Percentiles rank a stretch among this genome's conserved stretches.
phyloP scores from a whole-genome alignment of 1,284 basidiomycete species.

The Irpex rosettiformis region DNA sequence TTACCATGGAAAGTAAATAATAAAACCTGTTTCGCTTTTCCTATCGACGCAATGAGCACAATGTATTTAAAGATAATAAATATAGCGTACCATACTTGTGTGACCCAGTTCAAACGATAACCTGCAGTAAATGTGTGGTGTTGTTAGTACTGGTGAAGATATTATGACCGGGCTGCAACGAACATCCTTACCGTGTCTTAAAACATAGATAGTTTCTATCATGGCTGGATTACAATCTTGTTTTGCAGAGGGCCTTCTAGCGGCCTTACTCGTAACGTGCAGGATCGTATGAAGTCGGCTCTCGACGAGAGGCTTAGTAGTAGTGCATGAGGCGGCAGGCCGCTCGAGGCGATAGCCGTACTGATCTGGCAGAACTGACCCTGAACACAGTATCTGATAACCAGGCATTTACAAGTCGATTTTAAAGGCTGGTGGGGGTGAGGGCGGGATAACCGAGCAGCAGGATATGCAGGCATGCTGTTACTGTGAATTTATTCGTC shows the following conservation, averaged over 20 bases:
- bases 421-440: no score
- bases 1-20: background rate
- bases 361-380: background rate
- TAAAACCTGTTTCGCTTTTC: conserved; percentile 58
- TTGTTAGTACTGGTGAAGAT: background rate
- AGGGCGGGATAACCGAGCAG: background rate
- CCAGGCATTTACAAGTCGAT: no score
- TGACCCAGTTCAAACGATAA: conserved; percentile 73
- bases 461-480: background rate
- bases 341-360: background rate
- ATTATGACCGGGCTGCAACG: background rate
- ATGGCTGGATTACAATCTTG: conserved; percentile 18
- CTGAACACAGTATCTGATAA: background rate
- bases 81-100: conserved; percentile 51
- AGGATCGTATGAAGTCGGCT: no score
- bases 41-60: conserved; percentile 38
- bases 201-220: conserved; percentile 76
- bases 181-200: conserved; percentile 62
- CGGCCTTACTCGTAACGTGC: no score
- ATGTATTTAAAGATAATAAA: background rate
- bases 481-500: conserved; percentile 3
- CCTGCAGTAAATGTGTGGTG: conserved; percentile 38
- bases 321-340: no score
- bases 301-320: no score
- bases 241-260: no score